Evolutionary conservation across 1,284 basidiomycete genomes (phyloP), one percentile per base, ranked within the genome.

Genomic region (Tylopilus orsonianus): DNA sequence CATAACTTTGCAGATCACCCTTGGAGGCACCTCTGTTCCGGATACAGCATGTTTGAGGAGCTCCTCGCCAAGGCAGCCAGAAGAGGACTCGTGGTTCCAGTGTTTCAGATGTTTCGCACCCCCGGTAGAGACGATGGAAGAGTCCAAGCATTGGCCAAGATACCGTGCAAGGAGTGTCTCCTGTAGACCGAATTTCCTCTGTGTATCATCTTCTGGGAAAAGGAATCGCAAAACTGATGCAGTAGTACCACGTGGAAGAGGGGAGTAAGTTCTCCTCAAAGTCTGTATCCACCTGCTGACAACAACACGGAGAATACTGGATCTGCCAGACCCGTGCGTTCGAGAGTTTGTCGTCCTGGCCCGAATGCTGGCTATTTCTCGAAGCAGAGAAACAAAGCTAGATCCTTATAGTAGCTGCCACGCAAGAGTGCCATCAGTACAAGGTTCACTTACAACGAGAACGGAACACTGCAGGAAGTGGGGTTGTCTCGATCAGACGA

Each of bases 131-230:
- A 70, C 54, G 1, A 46, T 63, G 19, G 71, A 67, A 0, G 81
- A 64, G 7, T 73, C 77, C 42, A 86, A 71, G 12, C 79, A 73
- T 13, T 77, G 66, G 2, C 75, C 72, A 0, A 94, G 71, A 24
- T 75, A 66, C 7, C 66, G 63, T 0, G 78, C 78, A n/a, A 94
- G 73, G n/a, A 66, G 73, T 5, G 71, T 70, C 69, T 94, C 91
- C 59, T 87, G 81, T 58, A 93, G 71, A 16, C 81, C 80, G 56
- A 90, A 94, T 59, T 82, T 82, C 24, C 91, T 73, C 24, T 77
- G 67, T 0, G 71, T 57, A 48, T 93, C 90, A 49, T 90, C 81
- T 47, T 93, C 83, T 0, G 92, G 91, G 61, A 93, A 93, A n/a
- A 94, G 69, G 3, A 93, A 65, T 1, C 82, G 79, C 58, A 93